Percentiles rank a stretch among this genome's conserved stretches.
Evolutionary conservation across 768 basidiomycete species (phyloP).

Genomic region (Suillus clintonianus): DNA sequence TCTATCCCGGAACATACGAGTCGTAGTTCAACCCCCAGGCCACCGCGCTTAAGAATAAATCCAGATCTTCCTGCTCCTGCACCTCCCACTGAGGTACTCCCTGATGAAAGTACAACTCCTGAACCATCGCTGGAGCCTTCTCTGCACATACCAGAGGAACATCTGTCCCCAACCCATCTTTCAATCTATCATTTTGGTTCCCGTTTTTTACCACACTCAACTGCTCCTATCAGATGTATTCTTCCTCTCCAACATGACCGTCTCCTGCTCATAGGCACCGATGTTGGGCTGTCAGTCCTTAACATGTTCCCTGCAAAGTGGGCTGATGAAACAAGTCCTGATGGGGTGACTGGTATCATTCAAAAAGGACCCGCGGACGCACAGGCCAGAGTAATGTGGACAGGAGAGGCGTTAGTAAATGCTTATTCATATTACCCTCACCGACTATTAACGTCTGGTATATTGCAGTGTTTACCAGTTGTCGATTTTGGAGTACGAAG

Average conservation of each 20-base stretch:
- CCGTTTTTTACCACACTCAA: slow-evolving; percentile 81
- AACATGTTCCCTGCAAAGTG: slow-evolving; percentile 82
- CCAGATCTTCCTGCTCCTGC: slow-evolving; percentile 31
- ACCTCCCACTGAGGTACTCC: slow-evolving; percentile 9
- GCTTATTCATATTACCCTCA: not conserved
- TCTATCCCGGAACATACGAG: not conserved
- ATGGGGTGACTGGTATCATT: slow-evolving; percentile 41
- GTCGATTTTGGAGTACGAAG: slow-evolving; percentile 66
- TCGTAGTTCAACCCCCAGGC: slow-evolving; percentile 10
- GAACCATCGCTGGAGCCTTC: slow-evolving; percentile 22
- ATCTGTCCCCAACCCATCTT: slow-evolving; percentile 61
- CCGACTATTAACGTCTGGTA: not conserved
- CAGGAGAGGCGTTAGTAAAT: slow-evolving; percentile 67
- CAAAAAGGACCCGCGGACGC: slow-evolving; percentile 74
- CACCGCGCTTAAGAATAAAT: slow-evolving; percentile 49
- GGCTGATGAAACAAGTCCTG: slow-evolving; percentile 41
- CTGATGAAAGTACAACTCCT: slow-evolving; percentile 5
- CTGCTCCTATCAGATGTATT: slow-evolving; percentile 71
- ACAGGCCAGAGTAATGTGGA: slow-evolving; percentile 66
- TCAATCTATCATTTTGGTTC: slow-evolving; percentile 81
- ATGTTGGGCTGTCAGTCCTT: slow-evolving; percentile 77
- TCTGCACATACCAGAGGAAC: slow-evolving; percentile 46
- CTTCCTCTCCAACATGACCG: slow-evolving; percentile 68
- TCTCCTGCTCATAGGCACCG: slow-evolving; percentile 76
- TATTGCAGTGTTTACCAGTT: slow-evolving; percentile 70